phyloP scores from a whole-genome alignment of 2,329 filamentous ascomycete genomes.

The Plectosphaerella plurivora region DNA sequence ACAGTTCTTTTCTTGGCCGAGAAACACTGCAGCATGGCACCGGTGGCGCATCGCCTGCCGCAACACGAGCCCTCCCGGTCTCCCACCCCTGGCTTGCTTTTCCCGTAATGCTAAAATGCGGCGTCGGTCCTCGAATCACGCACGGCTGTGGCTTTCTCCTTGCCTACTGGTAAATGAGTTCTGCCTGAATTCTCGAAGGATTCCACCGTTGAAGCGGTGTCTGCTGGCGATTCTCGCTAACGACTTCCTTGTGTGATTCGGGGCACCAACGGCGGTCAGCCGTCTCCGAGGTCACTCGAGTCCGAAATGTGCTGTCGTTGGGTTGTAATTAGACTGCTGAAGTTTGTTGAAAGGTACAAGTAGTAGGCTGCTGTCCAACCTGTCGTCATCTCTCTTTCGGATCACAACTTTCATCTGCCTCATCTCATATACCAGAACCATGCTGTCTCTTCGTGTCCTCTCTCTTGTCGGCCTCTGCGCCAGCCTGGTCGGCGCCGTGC shows the following conservation, averaged over 20 bases:
- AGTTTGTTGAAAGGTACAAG: no score
- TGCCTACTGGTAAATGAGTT: background rate
- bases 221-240: background rate
- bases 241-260: background rate
- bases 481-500: constrained; percentile 5
- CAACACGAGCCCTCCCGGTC: background rate
- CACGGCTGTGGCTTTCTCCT: background rate
- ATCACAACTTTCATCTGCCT: no score
- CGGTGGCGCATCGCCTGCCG: background rate
- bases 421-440: background rate
- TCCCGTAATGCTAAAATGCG: background rate
- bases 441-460: constrained; percentile 5
- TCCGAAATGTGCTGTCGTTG: no score
- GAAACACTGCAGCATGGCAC: background rate
- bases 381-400: no score
- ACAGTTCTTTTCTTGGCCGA: no score
- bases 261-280: no score
- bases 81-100: background rate
- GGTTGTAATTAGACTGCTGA: no score
- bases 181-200: background rate
- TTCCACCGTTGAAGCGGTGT: no score
- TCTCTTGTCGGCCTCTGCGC: constrained; percentile 2
- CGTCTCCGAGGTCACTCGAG: no score
- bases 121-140: background rate
- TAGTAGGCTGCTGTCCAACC: no score